Conservation (phyloP, 257 asterid species). For the Scutellaria galericulata region DNA sequence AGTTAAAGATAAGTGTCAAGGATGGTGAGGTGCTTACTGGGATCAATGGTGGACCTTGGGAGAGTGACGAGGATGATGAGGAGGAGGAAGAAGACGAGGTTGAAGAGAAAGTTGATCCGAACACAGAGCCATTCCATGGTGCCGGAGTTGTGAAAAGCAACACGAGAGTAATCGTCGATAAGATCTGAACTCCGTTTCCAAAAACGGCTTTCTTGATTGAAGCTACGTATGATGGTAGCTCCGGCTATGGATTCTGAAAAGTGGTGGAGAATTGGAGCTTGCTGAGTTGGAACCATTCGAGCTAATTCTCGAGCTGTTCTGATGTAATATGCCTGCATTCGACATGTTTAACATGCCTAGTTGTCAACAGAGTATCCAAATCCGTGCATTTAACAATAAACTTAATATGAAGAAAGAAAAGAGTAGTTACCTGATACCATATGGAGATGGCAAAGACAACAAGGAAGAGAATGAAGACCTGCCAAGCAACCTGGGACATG, state of each 20-base stretch:
- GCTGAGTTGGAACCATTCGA: slow-evolving; percentile 73
- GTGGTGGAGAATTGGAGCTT: slow-evolving; percentile 85
- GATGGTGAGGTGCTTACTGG: slow-evolving; percentile 58
- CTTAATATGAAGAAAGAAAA: neutral
- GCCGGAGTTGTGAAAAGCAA: slow-evolving; percentile 69
- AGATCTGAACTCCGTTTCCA: slow-evolving; percentile 50
- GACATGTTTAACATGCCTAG: too few species aligned
- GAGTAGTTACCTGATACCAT: slow-evolving; percentile 72
- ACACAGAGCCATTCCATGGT: slow-evolving; percentile 93
- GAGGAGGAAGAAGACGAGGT: slow-evolving; percentile 77
- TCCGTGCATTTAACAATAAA: too few species aligned
- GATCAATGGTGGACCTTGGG: slow-evolving; percentile 73
- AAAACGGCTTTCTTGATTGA: slow-evolving; percentile 70
- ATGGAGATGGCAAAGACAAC: slow-evolving; percentile 60
- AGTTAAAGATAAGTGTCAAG: neutral
- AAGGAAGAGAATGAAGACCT: slow-evolving; percentile 66
- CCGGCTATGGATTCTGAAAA: slow-evolving; percentile 79
- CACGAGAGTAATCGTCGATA: slow-evolving; percentile 74
- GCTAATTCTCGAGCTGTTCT: slow-evolving; percentile 80
- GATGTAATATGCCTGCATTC: slow-evolving; percentile 75
- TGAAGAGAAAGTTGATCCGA: slow-evolving; percentile 83
- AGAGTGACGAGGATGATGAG: slow-evolving; percentile 73
- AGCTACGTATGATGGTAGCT: slow-evolving; percentile 71
- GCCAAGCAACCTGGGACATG: slow-evolving; percentile 83
- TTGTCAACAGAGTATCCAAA: too few species aligned